Percentiles rank a stretch among this genome's conserved stretches.
These are phyloP conservation scores for Mycotypha africana DNA, from an alignment of 371 early-diverging fungal species.

Conservation along the genomic window DNA sequence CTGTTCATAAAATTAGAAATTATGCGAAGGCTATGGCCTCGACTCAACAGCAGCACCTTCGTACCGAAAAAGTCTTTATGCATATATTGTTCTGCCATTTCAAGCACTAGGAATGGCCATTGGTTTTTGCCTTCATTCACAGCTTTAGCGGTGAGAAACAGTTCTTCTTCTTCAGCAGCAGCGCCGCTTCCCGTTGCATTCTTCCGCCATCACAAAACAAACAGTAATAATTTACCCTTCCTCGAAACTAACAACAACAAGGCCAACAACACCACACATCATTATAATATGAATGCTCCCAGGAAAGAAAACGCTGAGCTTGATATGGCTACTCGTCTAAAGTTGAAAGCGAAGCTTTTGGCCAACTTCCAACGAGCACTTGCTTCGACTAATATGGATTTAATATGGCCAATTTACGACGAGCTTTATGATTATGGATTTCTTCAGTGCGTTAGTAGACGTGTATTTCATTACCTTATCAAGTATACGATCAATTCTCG, in stretches of 20 bases:
- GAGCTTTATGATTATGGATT: slow-evolving; percentile 25
- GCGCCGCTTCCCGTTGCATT: too few relatives aligned
- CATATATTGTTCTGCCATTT: slow-evolving; percentile 19
- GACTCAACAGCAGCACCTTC: slow-evolving; percentile 15
- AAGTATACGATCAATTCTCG: slow-evolving; percentile 20
- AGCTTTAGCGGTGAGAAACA: neutral
- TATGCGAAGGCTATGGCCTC: slow-evolving; percentile 30
- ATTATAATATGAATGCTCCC: neutral
- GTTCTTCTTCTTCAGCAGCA: too few relatives aligned
- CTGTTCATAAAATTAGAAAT: too few relatives aligned
- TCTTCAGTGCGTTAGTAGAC: slow-evolving; percentile 18
- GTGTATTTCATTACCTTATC: slow-evolving; percentile 29
- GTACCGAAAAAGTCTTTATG: slow-evolving; percentile 16
- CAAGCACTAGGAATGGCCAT: slow-evolving; percentile 1
- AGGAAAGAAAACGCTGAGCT: neutral
- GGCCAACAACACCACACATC: neutral
- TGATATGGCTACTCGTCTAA: neutral
- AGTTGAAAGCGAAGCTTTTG: slow-evolving; percentile 18
- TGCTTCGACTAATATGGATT: slow-evolving; percentile 38
- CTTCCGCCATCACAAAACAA: neutral
- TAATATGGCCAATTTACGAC: slow-evolving; percentile 44
- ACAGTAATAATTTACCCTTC: neutral
- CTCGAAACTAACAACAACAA: neutral
- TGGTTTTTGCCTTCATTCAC: neutral
- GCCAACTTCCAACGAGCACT: slow-evolving; percentile 33